phyloP scores from a whole-genome alignment of 495 filamentous ascomycete species.

The Poronia punctata region DNA sequence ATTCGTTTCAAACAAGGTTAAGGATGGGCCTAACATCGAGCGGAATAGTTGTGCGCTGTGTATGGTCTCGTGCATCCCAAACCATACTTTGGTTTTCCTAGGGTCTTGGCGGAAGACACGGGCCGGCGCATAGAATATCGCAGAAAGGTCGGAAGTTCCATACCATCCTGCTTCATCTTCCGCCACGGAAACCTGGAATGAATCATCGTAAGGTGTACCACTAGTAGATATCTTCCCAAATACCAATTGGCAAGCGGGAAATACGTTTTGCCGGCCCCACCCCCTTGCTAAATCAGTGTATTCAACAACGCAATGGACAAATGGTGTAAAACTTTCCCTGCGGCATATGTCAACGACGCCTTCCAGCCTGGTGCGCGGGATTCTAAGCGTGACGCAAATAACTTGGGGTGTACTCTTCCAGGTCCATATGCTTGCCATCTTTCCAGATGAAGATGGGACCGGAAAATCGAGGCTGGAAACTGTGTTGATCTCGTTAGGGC shows the following conservation, averaged over 20 bases:
- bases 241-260: conserved; percentile 17
- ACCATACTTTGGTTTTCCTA: neutral
- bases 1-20: conserved; percentile 14
- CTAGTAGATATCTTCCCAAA: conserved; percentile 19
- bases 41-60: neutral
- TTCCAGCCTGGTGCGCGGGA: conserved; percentile 17
- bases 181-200: conserved; percentile 14
- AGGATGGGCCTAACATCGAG: neutral
- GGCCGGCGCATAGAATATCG: conserved; percentile 18
- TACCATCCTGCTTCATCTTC: conserved; percentile 21
- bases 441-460: neutral
- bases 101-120: conserved; percentile 12
- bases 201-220: conserved; percentile 15
- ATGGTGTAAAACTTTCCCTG: neutral
- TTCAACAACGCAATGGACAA: conserved; percentile 15
- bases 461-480: conserved; percentile 3
- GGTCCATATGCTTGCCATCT: conserved; percentile 10
- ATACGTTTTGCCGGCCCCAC: conserved; percentile 16
- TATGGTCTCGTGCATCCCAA: neutral
- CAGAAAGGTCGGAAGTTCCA: conserved; percentile 13
- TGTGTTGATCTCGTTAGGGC: neutral
- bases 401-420: conserved; percentile 29
- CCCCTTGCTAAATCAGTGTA: neutral
- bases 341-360: neutral
- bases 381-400: conserved; percentile 30